Conservation (phyloP, 257 asterid species). For the Pogostemon cablin region DNA sequence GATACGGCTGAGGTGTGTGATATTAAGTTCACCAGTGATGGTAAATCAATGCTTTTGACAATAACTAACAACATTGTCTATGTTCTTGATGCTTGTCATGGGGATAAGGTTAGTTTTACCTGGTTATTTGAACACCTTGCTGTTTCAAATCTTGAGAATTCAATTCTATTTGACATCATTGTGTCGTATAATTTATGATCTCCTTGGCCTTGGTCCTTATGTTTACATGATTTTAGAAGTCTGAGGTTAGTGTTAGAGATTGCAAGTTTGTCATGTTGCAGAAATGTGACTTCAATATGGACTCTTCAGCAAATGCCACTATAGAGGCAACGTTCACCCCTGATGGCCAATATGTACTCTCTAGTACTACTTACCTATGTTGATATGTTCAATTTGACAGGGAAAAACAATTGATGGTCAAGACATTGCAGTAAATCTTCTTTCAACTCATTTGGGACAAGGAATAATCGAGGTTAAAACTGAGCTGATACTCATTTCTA, state of each 20-base stretch:
- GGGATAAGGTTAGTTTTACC: conserved; percentile 76
- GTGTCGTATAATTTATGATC: too few relatives aligned
- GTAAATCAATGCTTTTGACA: conserved; percentile 90
- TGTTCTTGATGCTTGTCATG: conserved; percentile 88
- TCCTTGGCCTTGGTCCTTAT: too few relatives aligned
- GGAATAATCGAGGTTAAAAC: conserved; percentile 65
- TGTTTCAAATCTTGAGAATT: conserved; percentile 18
- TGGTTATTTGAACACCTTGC: neutral
- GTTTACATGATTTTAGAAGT: neutral
- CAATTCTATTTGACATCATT: neutral
- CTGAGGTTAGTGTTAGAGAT: conserved; percentile 4
- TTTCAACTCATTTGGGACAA: conserved; percentile 58
- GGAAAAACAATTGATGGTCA: conserved; percentile 55
- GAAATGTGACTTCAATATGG: conserved; percentile 86
- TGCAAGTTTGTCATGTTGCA: conserved; percentile 38
- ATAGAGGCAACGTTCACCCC: conserved; percentile 93
- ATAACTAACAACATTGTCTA: conserved; percentile 82
- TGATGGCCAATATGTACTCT: conserved; percentile 88
- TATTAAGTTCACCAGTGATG: conserved; percentile 97
- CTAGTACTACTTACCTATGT: conserved; percentile 49
- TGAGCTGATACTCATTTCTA: conserved; percentile 61
- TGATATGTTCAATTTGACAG: conserved; percentile 29
- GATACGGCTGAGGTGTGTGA: conserved; percentile 97
- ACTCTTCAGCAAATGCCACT: conserved; percentile 61
- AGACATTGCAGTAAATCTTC: conserved; percentile 63